Evolutionary conservation across 352 stramenopile genomes (phyloP), one percentile per base, ranked within the genome.

Genomic region (Phytophthora hybrid): DNA sequence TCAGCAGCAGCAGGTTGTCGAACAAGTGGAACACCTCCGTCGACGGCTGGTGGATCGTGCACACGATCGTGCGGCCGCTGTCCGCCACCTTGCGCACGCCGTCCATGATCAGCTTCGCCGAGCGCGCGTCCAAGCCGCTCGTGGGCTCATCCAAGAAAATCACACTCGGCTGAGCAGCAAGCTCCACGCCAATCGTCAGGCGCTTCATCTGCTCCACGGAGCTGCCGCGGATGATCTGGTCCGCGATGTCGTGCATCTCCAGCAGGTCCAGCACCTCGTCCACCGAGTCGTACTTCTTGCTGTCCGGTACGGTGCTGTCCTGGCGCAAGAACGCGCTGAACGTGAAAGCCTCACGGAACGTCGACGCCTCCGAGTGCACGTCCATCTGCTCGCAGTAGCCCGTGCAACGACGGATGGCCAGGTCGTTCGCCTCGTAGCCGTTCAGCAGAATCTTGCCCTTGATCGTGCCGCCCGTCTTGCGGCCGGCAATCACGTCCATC

Each of bases 401-500:
- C 39, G 77, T 84, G 23, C 55, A 65, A 2, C 77, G 77, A 4
- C 71, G 76, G 26, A 84, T 84, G 34, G 77, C 62, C n/a, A 84
- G 60, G 8, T 77, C 73, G 26, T 52, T 82, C 21, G 77, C 77
- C 7, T 68, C 63, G 41, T 78, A 62, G 41, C 77, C 77, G 58
- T 83, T 87, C 13, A 70, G 71, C 4, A 78, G 44, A 14, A 94
- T 82, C 14, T 92, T 72, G 29, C 86, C 89, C 6, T 69, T 68
- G 58, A 93, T 87, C 7, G 73, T 86, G 26, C 95, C 94, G 21
- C 73, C 79, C 37, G 78, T 87, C 61, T 86, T 69, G 26, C 94
- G 80, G 31, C 95, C 78, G 5, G 94, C 90, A 55, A 98, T 94
- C 13, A 98, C 93, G 79, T 99, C 93, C 72, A 97, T 92, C 18